These are phyloP conservation scores for Amphibolis antarctica DNA, from an alignment of 106 monocot species.

Conservation along the genomic window DNA sequence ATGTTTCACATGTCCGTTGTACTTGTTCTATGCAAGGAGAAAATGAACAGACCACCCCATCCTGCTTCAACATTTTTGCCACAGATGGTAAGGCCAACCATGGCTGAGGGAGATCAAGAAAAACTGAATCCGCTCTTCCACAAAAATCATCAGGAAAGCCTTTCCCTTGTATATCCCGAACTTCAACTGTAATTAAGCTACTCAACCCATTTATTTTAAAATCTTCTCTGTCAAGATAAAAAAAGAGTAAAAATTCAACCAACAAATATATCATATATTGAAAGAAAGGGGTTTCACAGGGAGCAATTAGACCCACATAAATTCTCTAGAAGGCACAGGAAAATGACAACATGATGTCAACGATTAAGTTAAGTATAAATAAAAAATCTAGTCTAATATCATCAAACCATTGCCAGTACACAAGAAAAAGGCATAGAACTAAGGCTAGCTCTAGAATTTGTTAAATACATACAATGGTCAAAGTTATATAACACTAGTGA, in stretches of 20 bases:
- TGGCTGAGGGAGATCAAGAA: slow-evolving; percentile 98
- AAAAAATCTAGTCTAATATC: too few relatives aligned
- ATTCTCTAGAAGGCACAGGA: too few relatives aligned
- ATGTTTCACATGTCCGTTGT: slow-evolving; percentile 71
- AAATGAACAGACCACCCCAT: slow-evolving; percentile 88
- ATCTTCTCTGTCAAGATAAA: slow-evolving; percentile 33
- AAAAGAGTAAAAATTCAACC: neutral
- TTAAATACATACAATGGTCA: too few relatives aligned
- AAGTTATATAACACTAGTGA: too few relatives aligned
- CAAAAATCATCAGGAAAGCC: slow-evolving; percentile 78
- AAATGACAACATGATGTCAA: too few relatives aligned
- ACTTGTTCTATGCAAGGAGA: slow-evolving; percentile 99
- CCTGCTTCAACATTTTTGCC: slow-evolving; percentile 63
- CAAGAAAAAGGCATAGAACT: too few relatives aligned
- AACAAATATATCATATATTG: too few relatives aligned
- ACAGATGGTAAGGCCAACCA: slow-evolving; percentile 86
- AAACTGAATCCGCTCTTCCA: slow-evolving; percentile 58
- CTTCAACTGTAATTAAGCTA: slow-evolving; percentile 65
- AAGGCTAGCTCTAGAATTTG: too few relatives aligned
- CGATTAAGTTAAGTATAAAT: too few relatives aligned
- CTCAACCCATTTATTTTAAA: slow-evolving; percentile 71
- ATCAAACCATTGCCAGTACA: too few relatives aligned
- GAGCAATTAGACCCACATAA: too few relatives aligned
- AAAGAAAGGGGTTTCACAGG: too few relatives aligned
- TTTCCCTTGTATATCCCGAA: slow-evolving; percentile 88